Percentiles rank a stretch among this genome's conserved stretches.
These are phyloP conservation scores for Naganishia cerealis DNA, from an alignment of 1,284 basidiomycete species.

Conservation along the genomic window DNA sequence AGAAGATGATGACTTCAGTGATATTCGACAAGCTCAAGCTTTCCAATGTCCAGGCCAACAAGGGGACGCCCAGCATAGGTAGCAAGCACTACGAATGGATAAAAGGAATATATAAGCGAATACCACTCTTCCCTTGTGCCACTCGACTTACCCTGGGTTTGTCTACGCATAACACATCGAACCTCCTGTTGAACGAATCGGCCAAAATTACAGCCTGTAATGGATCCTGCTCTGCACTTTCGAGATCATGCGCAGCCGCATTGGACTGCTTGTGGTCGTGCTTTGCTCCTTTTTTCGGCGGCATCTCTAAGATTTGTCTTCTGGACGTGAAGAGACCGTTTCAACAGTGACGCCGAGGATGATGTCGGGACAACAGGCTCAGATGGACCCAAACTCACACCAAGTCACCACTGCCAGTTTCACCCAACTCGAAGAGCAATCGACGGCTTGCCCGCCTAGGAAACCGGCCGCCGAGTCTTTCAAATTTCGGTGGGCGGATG, in stretches of 20 bases:
- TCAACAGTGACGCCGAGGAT: not conserved
- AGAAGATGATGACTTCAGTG: conserved; percentile 92
- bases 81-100: conserved; percentile 69
- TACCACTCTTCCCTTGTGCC: not conserved
- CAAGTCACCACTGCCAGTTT: no score
- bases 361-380: no score
- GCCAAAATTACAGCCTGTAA: conserved; percentile 90
- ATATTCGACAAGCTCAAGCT: conserved; percentile 87
- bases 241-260: conserved; percentile 5
- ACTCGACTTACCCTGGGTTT: conserved; percentile 71
- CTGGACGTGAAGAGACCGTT: not conserved
- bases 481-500: not conserved
- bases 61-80: conserved; percentile 87
- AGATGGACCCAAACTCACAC: no score
- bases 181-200: conserved; percentile 90
- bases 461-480: not conserved
- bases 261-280: conserved; percentile 10
- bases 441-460: not conserved
- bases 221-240: conserved; percentile 65
- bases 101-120: not conserved
- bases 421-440: not conserved
- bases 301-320: not conserved
- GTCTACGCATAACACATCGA: conserved; percentile 78
- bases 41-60: conserved; percentile 95
- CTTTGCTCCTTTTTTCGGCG: conserved; percentile 18